Base-by-base conservation (phyloP, 768 basidiomycete species). In the Agaricus subrufescens region DNA sequence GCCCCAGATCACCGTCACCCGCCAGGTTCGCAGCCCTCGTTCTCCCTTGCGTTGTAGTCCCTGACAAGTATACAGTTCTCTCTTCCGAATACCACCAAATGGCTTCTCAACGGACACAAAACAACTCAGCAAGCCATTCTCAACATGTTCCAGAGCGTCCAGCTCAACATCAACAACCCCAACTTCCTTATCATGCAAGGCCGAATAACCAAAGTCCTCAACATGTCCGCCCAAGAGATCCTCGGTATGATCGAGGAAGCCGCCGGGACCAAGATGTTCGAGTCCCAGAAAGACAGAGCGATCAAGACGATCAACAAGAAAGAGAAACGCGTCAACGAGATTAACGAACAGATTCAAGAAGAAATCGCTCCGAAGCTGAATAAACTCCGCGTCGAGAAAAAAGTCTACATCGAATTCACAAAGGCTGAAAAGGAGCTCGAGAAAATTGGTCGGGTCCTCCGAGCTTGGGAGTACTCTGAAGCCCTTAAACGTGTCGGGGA, bases 181-280 rank as follows among this genome's bases (percentile, higher is more conserved):
- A 98, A 98, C 69, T 98, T 98, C 75, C 80, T 99, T 57, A 98
- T 98, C 69, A 98, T 98, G 96, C 97, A 99, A 72, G 96, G 97
- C 29, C 91, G 95, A 49, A 99, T 99, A 67, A 99, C 97, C 10
- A 99, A 98, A 76, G 95, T 93, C 3, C 83, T 99, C 48, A 98
- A 98, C 71, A 98, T 99, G 97, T 88, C 92, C 26, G 95, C 97
- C 0, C 89, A 90, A 75, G 97, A 99, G 69, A 96, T 98, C 58
- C 81, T 99, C 11, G 93, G 94, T 1, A 96, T 99, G 91, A 91
- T 98, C 2, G 97, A 98, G 70, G 97, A 99, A 69, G 97, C 97
- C 0, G 93, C 95, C 0, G 97, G 97, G 5, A 99, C 97, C 29
- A 87, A 94, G 27, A 98, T 98, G 97, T 99, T 98, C 65, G 97